phyloP scores from a whole-genome alignment of 75 land plant species.

The Pseudotsuga menziesii region DNA sequence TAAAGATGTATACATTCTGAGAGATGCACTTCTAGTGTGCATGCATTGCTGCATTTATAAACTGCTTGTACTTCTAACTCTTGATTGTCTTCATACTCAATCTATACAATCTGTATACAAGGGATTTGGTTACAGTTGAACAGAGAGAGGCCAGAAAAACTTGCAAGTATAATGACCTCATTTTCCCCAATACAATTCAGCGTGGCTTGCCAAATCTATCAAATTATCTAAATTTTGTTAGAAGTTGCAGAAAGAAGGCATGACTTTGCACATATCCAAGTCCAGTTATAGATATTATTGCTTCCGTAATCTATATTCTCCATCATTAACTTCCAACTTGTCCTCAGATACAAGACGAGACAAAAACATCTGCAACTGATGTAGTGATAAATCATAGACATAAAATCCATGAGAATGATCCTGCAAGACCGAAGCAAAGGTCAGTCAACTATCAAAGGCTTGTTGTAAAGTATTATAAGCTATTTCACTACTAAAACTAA shows the following conservation, averaged over 20 bases:
- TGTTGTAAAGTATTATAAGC: not conserved
- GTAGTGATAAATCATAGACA: not conserved
- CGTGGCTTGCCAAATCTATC: not conserved
- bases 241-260: not conserved
- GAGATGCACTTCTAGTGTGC: too few species aligned
- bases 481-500: not conserved
- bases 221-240: not conserved
- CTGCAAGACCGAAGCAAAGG: not conserved
- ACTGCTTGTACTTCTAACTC: too few species aligned
- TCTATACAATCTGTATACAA: too few species aligned
- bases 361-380: conserved; percentile 7
- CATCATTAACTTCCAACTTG: conserved; percentile 9
- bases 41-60: too few species aligned
- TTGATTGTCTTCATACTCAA: too few species aligned
- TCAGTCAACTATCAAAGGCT: not conserved
- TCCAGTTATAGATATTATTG: not conserved
- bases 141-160: too few species aligned
- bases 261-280: not conserved
- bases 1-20: too few species aligned
- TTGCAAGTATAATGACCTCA: too few species aligned
- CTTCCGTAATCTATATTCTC: conserved; percentile 5
- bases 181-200: not conserved
- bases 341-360: conserved; percentile 11
- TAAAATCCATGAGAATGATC: conserved; percentile 9
- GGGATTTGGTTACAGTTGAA: too few species aligned